Base-by-base conservation (phyloP, 768 basidiomycete genomes). In the Agrocybe pediades region DNA sequence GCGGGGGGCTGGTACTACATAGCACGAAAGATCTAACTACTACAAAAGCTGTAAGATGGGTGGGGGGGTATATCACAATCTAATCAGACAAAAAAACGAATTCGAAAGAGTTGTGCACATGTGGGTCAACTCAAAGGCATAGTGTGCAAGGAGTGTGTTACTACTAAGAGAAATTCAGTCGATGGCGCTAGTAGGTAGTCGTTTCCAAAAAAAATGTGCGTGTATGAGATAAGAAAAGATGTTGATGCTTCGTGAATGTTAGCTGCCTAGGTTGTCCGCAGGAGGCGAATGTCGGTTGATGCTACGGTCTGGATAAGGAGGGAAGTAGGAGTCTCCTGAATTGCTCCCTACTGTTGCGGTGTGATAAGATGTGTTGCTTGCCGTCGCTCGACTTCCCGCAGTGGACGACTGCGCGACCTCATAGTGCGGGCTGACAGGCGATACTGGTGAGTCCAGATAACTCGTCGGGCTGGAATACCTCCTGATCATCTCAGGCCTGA, bases 341-440 rank as follows among this genome's bases (percentile, higher is more conserved):
- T n/a, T 36, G 43, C 60, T 60, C 2, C 56, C 60, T 45, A 59
- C 61, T 2, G 58, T 59, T 9, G 65, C 67, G 7, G 67, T 67
- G 41, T 67, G 58, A 43, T 64, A 68, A 6, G 65, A 61, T 30
- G 41, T 40, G 3, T 41, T 50, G 11, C 33, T 36, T 4, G 33
- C 33, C 9, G 61, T 65, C 8, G 51, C 58, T 16, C 61, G 60
- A 39, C 66, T 65, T 20, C 60, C 65, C 21, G 53, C 36, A 2
- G 66, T 57, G 16, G 51, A 53, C 6, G 67, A 61, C 25, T 54
- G 43, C n/a, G n/a, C n/a, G n/a, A n/a, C n/a, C n/a, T n/a, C n/a
- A n/a, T n/a, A n/a, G n/a, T n/a, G n/a, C n/a, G n/a, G n/a, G n/a
- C n/a, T n/a, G n/a, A n/a, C n/a, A n/a, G n/a, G n/a, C n/a, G n/a